Percentiles rank a stretch among this genome's conserved stretches.
phyloP scores from a whole-genome alignment of 202 grass and related monocot genomes.

The Eragrostis tef region DNA sequence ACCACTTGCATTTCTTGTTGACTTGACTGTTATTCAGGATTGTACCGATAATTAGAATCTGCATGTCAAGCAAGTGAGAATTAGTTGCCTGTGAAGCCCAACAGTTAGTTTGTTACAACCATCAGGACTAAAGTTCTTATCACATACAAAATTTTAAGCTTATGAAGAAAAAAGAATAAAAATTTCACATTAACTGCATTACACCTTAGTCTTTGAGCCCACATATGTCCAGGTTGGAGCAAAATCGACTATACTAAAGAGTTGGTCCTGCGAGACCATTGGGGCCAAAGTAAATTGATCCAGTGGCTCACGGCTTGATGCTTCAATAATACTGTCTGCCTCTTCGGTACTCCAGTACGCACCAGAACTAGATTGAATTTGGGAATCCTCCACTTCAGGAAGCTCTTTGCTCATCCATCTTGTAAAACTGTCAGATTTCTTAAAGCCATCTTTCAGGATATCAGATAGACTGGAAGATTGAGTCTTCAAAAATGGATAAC shows the following conservation, averaged over 20 bases:
- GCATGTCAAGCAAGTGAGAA: slow-evolving; percentile 26
- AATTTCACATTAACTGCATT: not conserved
- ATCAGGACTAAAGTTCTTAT: not conserved
- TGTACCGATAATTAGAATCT: slow-evolving; percentile 71
- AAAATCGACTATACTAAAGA: slow-evolving; percentile 90
- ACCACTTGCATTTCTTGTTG: slow-evolving; percentile 64
- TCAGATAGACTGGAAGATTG: slow-evolving; percentile 56
- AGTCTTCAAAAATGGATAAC: slow-evolving; percentile 42
- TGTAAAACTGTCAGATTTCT: slow-evolving; percentile 84
- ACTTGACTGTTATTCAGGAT: slow-evolving; percentile 58
- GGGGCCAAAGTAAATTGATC: slow-evolving; percentile 68
- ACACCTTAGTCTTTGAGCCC: slow-evolving; percentile 69
- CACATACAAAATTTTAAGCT: not conserved
- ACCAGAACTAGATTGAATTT: slow-evolving; percentile 64
- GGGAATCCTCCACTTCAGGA: slow-evolving; percentile 63
- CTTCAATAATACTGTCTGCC: slow-evolving; percentile 55
- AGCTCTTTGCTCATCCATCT: slow-evolving; percentile 87
- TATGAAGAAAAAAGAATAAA: not conserved
- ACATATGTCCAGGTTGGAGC: slow-evolving; percentile 76
- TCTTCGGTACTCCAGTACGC: slow-evolving; percentile 66
- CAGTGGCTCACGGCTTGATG: slow-evolving; percentile 61
- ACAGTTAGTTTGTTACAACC: slow-evolving; percentile 16
- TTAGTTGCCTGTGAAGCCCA: not conserved
- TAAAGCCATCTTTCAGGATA: slow-evolving; percentile 59
- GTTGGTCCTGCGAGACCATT: slow-evolving; percentile 74